These are phyloP conservation scores for Pythium sp. DNA, from an alignment of 352 stramenopile species.

Conservation along the genomic window DNA sequence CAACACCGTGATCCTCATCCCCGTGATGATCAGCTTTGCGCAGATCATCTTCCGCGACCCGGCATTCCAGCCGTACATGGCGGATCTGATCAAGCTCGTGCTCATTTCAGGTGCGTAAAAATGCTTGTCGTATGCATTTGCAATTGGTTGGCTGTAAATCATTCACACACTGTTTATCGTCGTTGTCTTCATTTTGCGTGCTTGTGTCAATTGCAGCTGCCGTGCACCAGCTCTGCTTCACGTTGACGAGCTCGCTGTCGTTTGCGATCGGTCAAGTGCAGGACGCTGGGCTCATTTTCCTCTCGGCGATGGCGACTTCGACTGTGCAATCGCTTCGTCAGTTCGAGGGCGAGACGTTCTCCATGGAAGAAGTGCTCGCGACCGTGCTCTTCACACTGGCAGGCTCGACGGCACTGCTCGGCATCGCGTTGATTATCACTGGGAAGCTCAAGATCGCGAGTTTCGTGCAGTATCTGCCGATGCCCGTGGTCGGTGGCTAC, in stretches of 20 bases:
- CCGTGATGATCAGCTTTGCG: conserved; percentile 90
- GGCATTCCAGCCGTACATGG: conserved; percentile 90
- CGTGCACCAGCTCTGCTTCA: conserved; percentile 85
- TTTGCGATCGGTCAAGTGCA: conserved; percentile 99
- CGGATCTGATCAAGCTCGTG: conserved; percentile 95
- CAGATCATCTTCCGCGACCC: conserved; percentile 95
- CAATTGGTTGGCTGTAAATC: neutral
- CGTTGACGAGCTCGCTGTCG: conserved; percentile 88
- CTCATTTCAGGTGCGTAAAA: conserved; percentile 50
- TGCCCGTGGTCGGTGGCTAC: conserved; percentile 97
- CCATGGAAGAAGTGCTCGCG: conserved; percentile 85
- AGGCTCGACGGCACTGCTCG: conserved; percentile 90
- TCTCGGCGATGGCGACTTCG: conserved; percentile 92
- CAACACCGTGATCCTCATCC: conserved; percentile 94
- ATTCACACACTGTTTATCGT: neutral
- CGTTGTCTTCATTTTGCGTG: neutral
- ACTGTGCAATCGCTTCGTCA: conserved; percentile 81
- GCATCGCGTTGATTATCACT: conserved; percentile 92
- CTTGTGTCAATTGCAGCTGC: conserved; percentile 27
- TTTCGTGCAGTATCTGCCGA: conserved; percentile 97
- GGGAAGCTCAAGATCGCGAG: conserved; percentile 93
- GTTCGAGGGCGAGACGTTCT: conserved; percentile 55
- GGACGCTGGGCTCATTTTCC: conserved; percentile 98
- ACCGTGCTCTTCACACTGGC: conserved; percentile 94
- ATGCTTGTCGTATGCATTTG: neutral